These are phyloP conservation scores for Arabidopsis hybrid DNA, from an alignment of 441 rosid species.

Conservation along the genomic window DNA sequence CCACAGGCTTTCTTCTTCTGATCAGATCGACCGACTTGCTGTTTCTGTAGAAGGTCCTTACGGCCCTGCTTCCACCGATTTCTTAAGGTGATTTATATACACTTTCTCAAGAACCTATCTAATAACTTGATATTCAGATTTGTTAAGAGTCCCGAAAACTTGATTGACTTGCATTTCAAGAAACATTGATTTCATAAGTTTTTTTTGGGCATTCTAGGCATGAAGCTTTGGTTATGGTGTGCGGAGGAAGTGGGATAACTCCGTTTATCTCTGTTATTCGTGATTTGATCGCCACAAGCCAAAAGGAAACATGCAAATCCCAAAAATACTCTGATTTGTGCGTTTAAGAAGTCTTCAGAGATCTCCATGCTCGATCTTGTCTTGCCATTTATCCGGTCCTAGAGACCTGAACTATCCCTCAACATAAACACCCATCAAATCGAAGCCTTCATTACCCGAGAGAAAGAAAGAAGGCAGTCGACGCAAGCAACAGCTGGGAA, in stretches of 20 bases:
- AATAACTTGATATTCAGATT: not conserved
- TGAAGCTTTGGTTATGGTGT: conserved; percentile 79
- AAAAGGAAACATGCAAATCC: conserved; percentile 52
- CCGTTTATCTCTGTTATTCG: conserved; percentile 83
- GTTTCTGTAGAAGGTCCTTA: conserved; percentile 65
- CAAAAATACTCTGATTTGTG: conserved; percentile 62
- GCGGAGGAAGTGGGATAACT: conserved; percentile 98
- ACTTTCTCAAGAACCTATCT: not conserved
- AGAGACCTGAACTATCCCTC: conserved; percentile 50
- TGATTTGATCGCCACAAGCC: conserved; percentile 61
- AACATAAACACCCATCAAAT: conserved; percentile 49
- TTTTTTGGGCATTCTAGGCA: conserved; percentile 53
- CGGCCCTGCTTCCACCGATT: conserved; percentile 59
- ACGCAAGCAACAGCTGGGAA: conserved; percentile 28
- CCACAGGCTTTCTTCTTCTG: conserved; percentile 52
- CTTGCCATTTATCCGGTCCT: conserved; percentile 62
- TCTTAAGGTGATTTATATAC: conserved; percentile 46
- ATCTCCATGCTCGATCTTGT: conserved; percentile 81
- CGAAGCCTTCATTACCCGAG: conserved; percentile 64
- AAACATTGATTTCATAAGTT: not conserved
- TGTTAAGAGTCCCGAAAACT: not conserved
- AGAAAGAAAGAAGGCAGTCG: conserved; percentile 32
- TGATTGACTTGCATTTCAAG: conserved; percentile 7
- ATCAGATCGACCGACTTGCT: conserved; percentile 49
- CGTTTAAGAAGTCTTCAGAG: conserved; percentile 76